phyloP scores from a whole-genome alignment of 2,329 filamentous ascomycete genomes.

The Colletotrichum sp. region DNA sequence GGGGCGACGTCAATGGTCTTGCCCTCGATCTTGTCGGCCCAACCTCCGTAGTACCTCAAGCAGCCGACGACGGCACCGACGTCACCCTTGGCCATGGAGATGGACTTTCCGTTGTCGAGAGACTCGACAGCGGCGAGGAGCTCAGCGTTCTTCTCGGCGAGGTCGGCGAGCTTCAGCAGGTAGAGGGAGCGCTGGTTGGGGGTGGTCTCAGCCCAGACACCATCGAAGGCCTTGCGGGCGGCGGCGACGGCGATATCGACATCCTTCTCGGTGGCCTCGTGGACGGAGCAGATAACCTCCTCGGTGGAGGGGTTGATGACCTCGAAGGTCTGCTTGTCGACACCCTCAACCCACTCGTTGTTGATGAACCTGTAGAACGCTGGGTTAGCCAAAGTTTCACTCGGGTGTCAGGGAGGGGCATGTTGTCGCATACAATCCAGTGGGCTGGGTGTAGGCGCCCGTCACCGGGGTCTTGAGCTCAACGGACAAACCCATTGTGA shows the following conservation, averaged over 20 bases:
- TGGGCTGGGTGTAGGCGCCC: slow-evolving; percentile 63
- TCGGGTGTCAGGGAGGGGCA: background rate
- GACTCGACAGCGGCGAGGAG: slow-evolving; percentile 82
- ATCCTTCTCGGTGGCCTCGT: slow-evolving; percentile 89
- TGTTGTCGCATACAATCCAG: slow-evolving; percentile 58
- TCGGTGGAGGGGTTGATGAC: slow-evolving; percentile 89
- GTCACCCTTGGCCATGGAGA: slow-evolving; percentile 77
- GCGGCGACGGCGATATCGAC: slow-evolving; percentile 80
- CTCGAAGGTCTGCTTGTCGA: slow-evolving; percentile 90
- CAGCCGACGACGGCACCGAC: slow-evolving; percentile 69
- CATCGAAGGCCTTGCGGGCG: slow-evolving; percentile 85
- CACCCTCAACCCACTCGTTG: slow-evolving; percentile 85
- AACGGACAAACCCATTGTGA: slow-evolving; percentile 52
- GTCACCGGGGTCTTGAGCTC: slow-evolving; percentile 72
- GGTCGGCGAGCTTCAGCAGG: slow-evolving; percentile 78
- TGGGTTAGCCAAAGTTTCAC: background rate
- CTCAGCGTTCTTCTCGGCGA: slow-evolving; percentile 79
- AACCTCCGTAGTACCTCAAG: slow-evolving; percentile 75
- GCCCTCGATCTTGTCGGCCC: slow-evolving; percentile 90
- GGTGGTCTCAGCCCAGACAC: slow-evolving; percentile 68
- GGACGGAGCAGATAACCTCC: slow-evolving; percentile 81
- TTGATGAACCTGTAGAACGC: slow-evolving; percentile 78
- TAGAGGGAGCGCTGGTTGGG: slow-evolving; percentile 73
- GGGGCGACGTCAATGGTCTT: slow-evolving; percentile 82
- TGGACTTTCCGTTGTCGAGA: slow-evolving; percentile 86